Evolutionary conservation across 352 stramenopile genomes (phyloP), one percentile per base, ranked within the genome.

Genomic region (Pythium pectinolyticum): DNA sequence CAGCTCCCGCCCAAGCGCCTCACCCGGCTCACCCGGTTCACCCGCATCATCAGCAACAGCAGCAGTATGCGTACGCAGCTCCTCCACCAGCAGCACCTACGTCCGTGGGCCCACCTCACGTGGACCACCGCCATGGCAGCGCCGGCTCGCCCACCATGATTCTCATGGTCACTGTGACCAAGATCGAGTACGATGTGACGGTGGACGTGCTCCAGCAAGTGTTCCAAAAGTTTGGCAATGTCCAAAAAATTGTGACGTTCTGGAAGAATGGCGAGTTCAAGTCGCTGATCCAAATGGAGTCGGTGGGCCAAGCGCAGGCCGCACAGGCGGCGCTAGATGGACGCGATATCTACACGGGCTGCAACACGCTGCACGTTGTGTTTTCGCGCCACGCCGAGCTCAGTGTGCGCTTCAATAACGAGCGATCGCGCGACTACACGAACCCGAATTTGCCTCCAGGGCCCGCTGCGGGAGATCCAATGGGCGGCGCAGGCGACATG

Each of bases 191-290:
- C 66, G 81, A 90, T 45, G 81, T 94, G 37, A 92, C 84, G 0
- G 82, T 87, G 15, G 85, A 92, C 34, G 82, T 92, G 28, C 68
- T 94, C 20, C 82, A 94, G 57, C 82, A 94, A 70, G 81, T 77
- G 27, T 94, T 94, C 46, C 79, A 89, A 39, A 91, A 91, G 71
- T 94, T 92, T 72, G 85, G 85, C 54, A 90, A 86, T 20, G 85
- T 94, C 2, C 51, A 90, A 25, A 94, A 94, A 61, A 80, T 94
- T 35, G 82, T 92, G 54, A 88, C 81, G 20, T 94, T 91, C 61
- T 89, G 75, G 78, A 90, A 92, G 60, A 82, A 90, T 59, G 77
- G 86, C 30, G 85, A 91, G 61, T 91, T 92, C 64, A 92, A 91
- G 59, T 57, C 85, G 40, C 80, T 94, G 11, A 78, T 94, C 9